Evolutionary conservation across 768 basidiomycete species (phyloP).

Genomic region (Saitozyma podzolica): DNA sequence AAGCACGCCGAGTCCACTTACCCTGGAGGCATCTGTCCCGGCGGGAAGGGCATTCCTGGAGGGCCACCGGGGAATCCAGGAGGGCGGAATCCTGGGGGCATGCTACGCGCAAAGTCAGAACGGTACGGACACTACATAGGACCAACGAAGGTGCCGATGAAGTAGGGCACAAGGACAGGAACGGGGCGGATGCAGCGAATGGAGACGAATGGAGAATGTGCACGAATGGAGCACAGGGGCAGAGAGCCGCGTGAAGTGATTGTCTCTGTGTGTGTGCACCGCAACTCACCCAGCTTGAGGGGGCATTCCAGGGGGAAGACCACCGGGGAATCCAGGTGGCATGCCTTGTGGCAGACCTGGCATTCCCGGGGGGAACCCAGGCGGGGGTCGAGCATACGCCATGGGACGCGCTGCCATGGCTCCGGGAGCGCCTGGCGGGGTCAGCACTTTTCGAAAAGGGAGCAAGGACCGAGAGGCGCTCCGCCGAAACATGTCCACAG

Average conservation of each 20-base stretch:
- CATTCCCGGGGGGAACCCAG: constrained; percentile 61
- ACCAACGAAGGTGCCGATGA: too few relatives aligned
- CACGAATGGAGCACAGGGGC: not conserved
- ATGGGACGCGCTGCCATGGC: constrained; percentile 54
- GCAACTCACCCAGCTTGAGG: constrained; percentile 41
- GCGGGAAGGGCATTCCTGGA: constrained; percentile 47
- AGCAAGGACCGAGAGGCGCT: too few relatives aligned
- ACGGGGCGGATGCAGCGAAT: not conserved
- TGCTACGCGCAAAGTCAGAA: constrained; percentile 19
- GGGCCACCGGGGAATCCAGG: constrained; percentile 48
- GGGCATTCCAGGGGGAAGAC: constrained; percentile 50
- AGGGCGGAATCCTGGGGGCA: constrained; percentile 51
- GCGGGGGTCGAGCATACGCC: constrained; percentile 53
- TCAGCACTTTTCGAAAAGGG: constrained; percentile 6
- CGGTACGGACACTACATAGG: not conserved
- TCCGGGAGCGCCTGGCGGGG: constrained; percentile 34
- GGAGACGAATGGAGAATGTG: not conserved
- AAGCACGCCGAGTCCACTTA: constrained; percentile 18
- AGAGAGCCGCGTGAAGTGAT: not conserved
- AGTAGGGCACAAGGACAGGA: too few relatives aligned
- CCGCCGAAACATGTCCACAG: not conserved
- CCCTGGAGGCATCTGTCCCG: constrained; percentile 53
- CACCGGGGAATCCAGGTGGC: constrained; percentile 50
- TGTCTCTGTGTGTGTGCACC: not conserved
- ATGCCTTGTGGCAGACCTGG: constrained; percentile 68